Evolutionary conservation across 2,329 filamentous ascomycete species (phyloP).

Genomic region (Aspergillus sp.): DNA sequence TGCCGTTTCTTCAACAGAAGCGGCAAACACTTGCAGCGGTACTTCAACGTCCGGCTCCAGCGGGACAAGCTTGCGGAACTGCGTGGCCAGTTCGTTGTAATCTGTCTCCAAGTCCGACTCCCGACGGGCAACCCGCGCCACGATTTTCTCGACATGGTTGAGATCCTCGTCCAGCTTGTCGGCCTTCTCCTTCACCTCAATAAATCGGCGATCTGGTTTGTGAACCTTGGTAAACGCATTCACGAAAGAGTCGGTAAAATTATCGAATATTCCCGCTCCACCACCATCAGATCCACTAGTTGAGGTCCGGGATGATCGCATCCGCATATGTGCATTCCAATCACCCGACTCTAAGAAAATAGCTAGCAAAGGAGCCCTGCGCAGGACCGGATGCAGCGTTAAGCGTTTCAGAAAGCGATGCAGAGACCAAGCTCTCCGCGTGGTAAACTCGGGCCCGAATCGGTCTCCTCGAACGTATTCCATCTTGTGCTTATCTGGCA

Average conservation of each 20-base stretch:
- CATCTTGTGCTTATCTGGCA: slow-evolving; percentile 99
- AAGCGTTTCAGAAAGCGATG: slow-evolving; percentile 87
- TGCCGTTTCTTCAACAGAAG: slow-evolving; percentile 79
- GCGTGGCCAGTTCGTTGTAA: slow-evolving; percentile 83
- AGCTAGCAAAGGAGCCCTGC: slow-evolving; percentile 77
- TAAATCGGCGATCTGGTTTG: slow-evolving; percentile 90
- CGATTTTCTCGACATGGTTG: slow-evolving; percentile 90
- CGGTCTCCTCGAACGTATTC: slow-evolving; percentile 96
- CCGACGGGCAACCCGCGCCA: slow-evolving; percentile 81
- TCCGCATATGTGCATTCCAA: slow-evolving; percentile 95
- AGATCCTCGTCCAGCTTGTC: slow-evolving; percentile 95
- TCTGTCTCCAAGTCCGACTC: slow-evolving; percentile 86
- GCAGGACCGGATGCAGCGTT: slow-evolving; percentile 82
- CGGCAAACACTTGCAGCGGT: slow-evolving; percentile 80
- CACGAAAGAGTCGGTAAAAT: slow-evolving; percentile 92
- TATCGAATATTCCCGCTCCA: slow-evolving; percentile 77
- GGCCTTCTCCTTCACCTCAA: slow-evolving; percentile 87
- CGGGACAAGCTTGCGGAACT: slow-evolving; percentile 89
- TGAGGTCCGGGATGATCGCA: slow-evolving; percentile 66
- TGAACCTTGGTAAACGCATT: slow-evolving; percentile 97
- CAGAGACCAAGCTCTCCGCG: slow-evolving; percentile 82
- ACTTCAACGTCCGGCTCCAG: slow-evolving; percentile 85
- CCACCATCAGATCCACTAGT: slow-evolving; percentile 44
- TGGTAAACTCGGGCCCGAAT: slow-evolving; percentile 90
- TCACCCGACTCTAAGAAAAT: slow-evolving; percentile 89